Conservation (phyloP, 2,329 filamentous ascomycete genomes). For the Aspergillus sojae region DNA sequence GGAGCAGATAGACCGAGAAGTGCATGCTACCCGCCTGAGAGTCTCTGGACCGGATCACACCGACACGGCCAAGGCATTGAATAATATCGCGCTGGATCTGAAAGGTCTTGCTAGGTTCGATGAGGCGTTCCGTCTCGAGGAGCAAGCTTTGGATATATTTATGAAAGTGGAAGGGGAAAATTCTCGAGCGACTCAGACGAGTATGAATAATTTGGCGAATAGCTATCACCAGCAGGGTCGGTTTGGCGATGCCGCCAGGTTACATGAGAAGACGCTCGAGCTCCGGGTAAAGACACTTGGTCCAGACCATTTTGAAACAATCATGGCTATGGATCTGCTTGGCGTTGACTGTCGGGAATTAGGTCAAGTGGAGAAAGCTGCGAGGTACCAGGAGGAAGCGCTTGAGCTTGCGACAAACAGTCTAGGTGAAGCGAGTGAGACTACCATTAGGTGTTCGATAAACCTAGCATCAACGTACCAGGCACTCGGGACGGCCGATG, state of each 20-base stretch:
- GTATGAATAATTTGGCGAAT: neutral
- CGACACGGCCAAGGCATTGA: neutral
- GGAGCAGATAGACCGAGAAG: neutral
- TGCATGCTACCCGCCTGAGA: neutral
- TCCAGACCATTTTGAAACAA: neutral
- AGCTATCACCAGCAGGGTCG: neutral
- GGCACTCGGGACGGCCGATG: neutral
- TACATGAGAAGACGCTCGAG: neutral
- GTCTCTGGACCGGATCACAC: neutral
- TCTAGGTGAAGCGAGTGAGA: neutral
- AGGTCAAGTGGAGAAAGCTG: neutral
- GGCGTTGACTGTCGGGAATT: neutral
- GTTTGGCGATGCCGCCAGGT: neutral
- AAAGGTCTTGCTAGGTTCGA: neutral
- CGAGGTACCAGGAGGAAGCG: neutral
- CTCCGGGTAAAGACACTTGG: neutral
- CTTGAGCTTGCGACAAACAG: neutral
- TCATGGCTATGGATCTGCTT: neutral
- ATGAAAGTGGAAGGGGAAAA: neutral
- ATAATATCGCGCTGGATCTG: neutral
- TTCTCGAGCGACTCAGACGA: neutral
- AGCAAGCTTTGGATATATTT: neutral
- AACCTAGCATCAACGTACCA: neutral
- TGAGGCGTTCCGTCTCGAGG: neutral
- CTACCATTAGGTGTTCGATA: neutral